Conservation (phyloP, 106 monocot species). For the Platanthera guangdongensis region DNA sequence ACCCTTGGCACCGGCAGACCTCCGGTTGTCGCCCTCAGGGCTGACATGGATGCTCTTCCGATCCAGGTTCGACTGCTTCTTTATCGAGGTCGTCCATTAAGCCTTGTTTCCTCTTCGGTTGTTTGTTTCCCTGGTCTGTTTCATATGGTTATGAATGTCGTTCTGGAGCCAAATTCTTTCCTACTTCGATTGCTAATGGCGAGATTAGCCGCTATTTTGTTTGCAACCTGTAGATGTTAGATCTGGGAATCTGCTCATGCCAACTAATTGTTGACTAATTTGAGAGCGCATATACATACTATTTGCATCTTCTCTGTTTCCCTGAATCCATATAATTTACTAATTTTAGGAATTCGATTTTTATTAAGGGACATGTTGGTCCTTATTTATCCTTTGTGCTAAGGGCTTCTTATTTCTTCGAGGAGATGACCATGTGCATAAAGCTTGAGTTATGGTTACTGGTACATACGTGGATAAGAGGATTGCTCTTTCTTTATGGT, state of each 20-base stretch:
- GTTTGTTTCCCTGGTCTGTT: neutral
- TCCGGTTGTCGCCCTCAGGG: conserved; percentile 50
- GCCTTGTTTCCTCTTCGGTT: neutral
- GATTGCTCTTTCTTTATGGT: neutral
- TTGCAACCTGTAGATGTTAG: neutral
- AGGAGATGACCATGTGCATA: neutral
- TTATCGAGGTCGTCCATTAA: neutral
- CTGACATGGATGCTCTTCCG: conserved; percentile 76
- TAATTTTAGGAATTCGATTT: neutral
- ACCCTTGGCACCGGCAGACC: conserved; percentile 36
- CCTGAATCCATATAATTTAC: neutral
- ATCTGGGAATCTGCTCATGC: neutral
- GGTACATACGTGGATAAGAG: neutral
- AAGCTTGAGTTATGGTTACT: neutral
- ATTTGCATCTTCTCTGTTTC: neutral
- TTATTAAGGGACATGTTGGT: neutral
- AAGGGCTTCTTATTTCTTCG: neutral
- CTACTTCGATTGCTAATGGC: neutral
- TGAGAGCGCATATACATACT: neutral
- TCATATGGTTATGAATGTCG: neutral
- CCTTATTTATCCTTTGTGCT: neutral
- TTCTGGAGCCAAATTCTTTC: neutral
- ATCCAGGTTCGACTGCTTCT: conserved; percentile 32
- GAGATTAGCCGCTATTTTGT: neutral
- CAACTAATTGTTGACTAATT: neutral